These are phyloP conservation scores for Cryptococcus sp. DNA, from an alignment of 1,284 basidiomycete genomes.

Conservation along the genomic window DNA sequence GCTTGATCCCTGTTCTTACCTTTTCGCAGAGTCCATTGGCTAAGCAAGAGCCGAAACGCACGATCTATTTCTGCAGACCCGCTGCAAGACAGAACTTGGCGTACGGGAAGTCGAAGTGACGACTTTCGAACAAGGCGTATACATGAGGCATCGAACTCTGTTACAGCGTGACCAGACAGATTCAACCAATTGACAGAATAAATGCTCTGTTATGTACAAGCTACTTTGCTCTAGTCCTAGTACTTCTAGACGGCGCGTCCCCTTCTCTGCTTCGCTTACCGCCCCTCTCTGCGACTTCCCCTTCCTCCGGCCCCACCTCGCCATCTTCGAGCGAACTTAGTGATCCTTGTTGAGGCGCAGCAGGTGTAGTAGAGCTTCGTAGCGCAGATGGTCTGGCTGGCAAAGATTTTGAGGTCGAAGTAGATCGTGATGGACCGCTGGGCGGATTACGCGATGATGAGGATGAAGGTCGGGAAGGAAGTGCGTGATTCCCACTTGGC, in stretches of 20 bases:
- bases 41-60: background rate
- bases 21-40: background rate
- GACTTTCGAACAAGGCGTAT: background rate
- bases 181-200: too few species aligned
- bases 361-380: constrained; percentile 24
- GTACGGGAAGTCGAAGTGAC: background rate
- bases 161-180: background rate
- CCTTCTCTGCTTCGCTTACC: constrained; percentile 10
- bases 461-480: constrained; percentile 13
- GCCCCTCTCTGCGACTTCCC: constrained; percentile 23
- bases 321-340: constrained; percentile 34
- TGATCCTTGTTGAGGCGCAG: background rate
- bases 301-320: constrained; percentile 33
- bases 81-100: background rate
- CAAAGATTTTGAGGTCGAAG: constrained; percentile 5
- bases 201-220: too few species aligned
- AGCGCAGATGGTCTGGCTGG: constrained; percentile 26
- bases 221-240: constrained; percentile 12
- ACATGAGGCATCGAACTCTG: background rate
- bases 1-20: background rate
- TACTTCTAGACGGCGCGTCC: constrained; percentile 6
- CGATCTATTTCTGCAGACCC: background rate
- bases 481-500: constrained; percentile 5
- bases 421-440: constrained; percentile 3
- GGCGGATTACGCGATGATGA: constrained; percentile 3